A percentile compares a stretch with the other conserved stretches of the same genome.
phyloP scores from a whole-genome alignment of 2,329 filamentous ascomycete species.

The Xylaria sp. region DNA sequence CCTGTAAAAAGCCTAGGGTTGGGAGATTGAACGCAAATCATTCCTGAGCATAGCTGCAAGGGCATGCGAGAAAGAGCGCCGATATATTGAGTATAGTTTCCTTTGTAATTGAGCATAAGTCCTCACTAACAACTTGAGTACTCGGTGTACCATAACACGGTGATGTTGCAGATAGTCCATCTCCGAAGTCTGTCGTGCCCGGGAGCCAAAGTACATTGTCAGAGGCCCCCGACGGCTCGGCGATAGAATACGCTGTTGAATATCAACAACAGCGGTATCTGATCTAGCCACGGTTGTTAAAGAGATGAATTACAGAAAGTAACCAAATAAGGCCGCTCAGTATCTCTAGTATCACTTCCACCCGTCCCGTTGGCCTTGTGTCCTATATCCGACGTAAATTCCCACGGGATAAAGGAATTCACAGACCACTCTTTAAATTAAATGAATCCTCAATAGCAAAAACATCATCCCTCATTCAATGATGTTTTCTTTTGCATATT shows the following conservation, averaged over 20 bases:
- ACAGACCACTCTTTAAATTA: neutral
- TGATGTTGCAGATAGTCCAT: too few species aligned
- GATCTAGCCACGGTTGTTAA: too few species aligned
- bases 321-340: too few species aligned
- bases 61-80: neutral
- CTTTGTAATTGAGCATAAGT: neutral
- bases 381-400: neutral
- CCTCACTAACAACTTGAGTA: neutral
- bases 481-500: neutral
- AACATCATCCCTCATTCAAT: neutral
- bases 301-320: too few species aligned
- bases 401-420: neutral
- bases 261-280: too few species aligned
- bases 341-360: too few species aligned
- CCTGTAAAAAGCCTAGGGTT: constrained; percentile 17
- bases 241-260: too few species aligned
- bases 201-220: too few species aligned
- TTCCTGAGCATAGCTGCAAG: constrained; percentile 18
- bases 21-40: constrained; percentile 9
- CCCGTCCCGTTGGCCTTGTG: too few species aligned
- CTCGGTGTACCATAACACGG: neutral
- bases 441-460: neutral
- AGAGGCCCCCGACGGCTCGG: too few species aligned
- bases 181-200: neutral
- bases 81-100: neutral